Evolutionary conservation across 805 yeast species (phyloP), one percentile per base, ranked within the genome.

Genomic region (Candida insectorum): DNA sequence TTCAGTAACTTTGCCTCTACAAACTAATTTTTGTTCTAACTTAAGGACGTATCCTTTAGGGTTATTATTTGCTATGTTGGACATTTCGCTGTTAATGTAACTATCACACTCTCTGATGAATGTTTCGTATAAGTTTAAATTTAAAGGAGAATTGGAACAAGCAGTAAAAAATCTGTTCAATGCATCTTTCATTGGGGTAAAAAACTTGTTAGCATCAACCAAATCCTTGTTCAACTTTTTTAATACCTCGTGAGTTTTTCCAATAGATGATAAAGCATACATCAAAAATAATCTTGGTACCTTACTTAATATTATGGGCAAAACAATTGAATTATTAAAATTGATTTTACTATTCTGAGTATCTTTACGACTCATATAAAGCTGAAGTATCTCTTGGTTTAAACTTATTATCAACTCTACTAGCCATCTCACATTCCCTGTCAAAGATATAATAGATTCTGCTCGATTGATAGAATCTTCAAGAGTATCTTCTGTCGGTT

Each of bases 381-480:
- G 47, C 21, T 79, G 73, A 16, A 81, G 50, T 21, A 83, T 57
- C 44, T 91, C 95, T 54, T 89, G 95, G 34, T 79, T 75, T 25
- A 85, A 53, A 41, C 75, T 78, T 1, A 81, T 76, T 34, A 86
- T 67, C 40, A 86, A 75, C 52, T 88, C 96, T 20, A 86, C 73
- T 44, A 85, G 73, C 96, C 97, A 91, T 47, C 86, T 76, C 6
- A 84, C 77, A 24, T 83, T 75, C 0, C 97, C 97, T n/a, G 85
- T 57, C 8, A 79, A 64, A 12, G 66, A 60, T 27, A 80, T 63
- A 3, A 83, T 68, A 40, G 77, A 68, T 45, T 82, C 88, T 23
- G 80, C 81, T 44, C 87, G 65, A 7, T 71, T 62, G 15, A 73
- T 64, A 2, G 79, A 69, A 34, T 77, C 81, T 39, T 66, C 73